Conservation (phyloP, 129 eudicot species). For the Escallonia rubra region DNA sequence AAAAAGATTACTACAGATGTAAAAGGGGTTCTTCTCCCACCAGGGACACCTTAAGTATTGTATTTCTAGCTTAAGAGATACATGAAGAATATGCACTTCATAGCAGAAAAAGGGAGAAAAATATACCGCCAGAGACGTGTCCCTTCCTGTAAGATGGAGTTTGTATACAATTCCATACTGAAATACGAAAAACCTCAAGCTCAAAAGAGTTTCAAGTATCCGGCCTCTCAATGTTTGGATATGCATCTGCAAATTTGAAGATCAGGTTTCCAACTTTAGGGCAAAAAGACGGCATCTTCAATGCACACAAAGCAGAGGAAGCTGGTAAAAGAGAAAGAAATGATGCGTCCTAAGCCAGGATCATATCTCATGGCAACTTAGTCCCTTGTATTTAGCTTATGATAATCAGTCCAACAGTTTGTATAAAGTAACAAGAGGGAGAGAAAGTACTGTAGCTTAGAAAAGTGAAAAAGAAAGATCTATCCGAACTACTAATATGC, state of each 20-base stretch:
- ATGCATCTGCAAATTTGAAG: slow-evolving; percentile 58
- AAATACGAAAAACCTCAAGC: slow-evolving; percentile 84
- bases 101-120: slow-evolving; percentile 14
- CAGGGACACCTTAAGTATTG: not conserved
- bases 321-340: no score
- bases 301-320: no score
- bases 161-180: slow-evolving; percentile 97
- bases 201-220: slow-evolving; percentile 84
- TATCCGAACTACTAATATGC: no score
- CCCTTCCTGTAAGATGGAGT: slow-evolving; percentile 53
- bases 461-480: no score
- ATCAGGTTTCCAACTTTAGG: not conserved
- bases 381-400: no score
- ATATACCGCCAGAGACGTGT: slow-evolving; percentile 77
- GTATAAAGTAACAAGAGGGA: no score
- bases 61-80: not conserved
- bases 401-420: no score
- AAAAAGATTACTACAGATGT: no score
- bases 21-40: no score
- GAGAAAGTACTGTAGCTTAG: no score
- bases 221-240: slow-evolving; percentile 90
- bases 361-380: no score
- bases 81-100: not conserved
- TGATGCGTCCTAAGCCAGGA: no score
- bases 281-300: not conserved